Percentiles rank a stretch among this genome's conserved stretches.
These are phyloP conservation scores for Aspergillus haitiensis DNA, from an alignment of 495 filamentous ascomycete genomes.

Conservation along the genomic window DNA sequence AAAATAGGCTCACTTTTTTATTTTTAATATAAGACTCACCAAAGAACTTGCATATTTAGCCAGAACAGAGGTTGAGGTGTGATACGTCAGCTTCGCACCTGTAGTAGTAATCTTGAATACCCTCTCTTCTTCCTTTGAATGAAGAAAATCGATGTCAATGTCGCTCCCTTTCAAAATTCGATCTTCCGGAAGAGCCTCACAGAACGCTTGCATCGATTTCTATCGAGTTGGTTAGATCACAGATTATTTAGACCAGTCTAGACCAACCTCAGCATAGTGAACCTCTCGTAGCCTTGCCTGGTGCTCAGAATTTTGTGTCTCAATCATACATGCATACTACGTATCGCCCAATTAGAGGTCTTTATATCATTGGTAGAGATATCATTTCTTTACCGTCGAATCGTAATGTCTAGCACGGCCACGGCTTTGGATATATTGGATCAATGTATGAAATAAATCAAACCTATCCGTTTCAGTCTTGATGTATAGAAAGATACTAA, in stretches of 20 bases:
- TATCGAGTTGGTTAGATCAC: constrained; percentile 35
- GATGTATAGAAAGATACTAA: background rate
- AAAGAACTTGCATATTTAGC: constrained; percentile 61
- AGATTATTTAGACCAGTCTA: constrained; percentile 8
- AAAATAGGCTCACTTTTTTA: background rate
- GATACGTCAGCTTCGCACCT: constrained; percentile 79
- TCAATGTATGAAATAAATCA: constrained; percentile 86
- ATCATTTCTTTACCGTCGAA: constrained; percentile 51
- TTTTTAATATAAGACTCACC: constrained; percentile 36
- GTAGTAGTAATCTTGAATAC: constrained; percentile 65
- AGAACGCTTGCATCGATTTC: constrained; percentile 69
- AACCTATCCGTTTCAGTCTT: constrained; percentile 53
- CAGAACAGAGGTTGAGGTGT: constrained; percentile 65
- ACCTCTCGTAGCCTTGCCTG: constrained; percentile 56
- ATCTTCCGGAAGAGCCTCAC: constrained; percentile 71
- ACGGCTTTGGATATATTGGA: constrained; percentile 93
- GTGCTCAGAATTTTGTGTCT: constrained; percentile 64
- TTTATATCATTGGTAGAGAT: background rate
- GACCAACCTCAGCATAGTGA: constrained; percentile 47
- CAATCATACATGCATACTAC: constrained; percentile 79
- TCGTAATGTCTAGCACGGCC: constrained; percentile 78
- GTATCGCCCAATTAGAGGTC: background rate
- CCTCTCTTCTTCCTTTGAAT: constrained; percentile 56
- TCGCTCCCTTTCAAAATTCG: constrained; percentile 65
- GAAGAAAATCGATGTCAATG: constrained; percentile 53